Conservation (phyloP, 768 basidiomycete species). For the Boletus barrowsii region DNA sequence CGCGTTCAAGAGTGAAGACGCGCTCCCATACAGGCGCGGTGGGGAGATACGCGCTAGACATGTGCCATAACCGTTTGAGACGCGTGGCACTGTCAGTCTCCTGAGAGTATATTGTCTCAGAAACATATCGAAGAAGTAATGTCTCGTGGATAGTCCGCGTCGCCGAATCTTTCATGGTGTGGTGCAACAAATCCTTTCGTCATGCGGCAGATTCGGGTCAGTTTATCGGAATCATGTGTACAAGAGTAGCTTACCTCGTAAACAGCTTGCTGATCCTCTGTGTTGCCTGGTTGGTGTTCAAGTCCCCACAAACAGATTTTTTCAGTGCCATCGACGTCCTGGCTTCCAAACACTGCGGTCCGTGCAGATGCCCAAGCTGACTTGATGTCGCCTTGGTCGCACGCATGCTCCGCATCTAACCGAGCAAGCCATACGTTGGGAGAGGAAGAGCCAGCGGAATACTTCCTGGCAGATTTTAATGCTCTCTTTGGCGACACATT, state of each 20-base stretch:
- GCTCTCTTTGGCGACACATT: constrained; percentile 32
- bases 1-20: constrained; percentile 36
- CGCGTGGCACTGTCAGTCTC: constrained; percentile 15
- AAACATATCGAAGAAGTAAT: constrained; percentile 46
- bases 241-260: constrained; percentile 33
- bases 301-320: constrained; percentile 59
- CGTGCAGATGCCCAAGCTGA: constrained; percentile 48
- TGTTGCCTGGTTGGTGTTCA: constrained; percentile 17
- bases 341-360: constrained; percentile 25
- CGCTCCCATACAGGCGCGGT: constrained; percentile 43
- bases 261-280: constrained; percentile 18
- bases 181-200: constrained; percentile 41
- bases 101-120: constrained; percentile 27
- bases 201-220: constrained; percentile 1
- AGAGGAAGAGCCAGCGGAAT: constrained; percentile 39
- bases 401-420: constrained; percentile 42
- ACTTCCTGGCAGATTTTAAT: constrained; percentile 42
- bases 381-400: constrained; percentile 23
- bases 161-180: constrained; percentile 44
- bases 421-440: constrained; percentile 53
- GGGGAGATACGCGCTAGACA: constrained; percentile 42
- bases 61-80: constrained; percentile 36
- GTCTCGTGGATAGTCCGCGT: constrained; percentile 42
- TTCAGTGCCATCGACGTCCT: constrained; percentile 25
- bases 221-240: neutral